Base-by-base conservation (phyloP, 2,329 filamentous ascomycete species). In the Leptographium lundbergii region DNA sequence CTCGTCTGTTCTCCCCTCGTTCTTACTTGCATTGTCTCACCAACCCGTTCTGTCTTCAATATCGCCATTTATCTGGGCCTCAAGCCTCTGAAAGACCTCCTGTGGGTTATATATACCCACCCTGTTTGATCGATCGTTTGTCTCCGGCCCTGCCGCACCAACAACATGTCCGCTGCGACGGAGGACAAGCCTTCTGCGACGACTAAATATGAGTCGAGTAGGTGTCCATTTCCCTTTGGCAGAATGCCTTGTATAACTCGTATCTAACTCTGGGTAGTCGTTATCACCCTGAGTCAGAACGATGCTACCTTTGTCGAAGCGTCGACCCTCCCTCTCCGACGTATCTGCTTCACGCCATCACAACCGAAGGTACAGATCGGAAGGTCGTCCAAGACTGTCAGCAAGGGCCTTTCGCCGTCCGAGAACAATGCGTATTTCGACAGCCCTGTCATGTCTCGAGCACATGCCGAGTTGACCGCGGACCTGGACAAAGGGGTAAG, bases 401-500 rank as follows among this genome's bases (percentile, higher is more conserved):
- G 66, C 48, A 79, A 79, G 55, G 74, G 75, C 11, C 72, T 75
- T 47, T 56, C 73, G 3, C 67, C 73, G 4, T 65, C 65, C 4
- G 2, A 47, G 0, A 65, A 65, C 45, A 90, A 89, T 69, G 81
- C 77, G 19, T 88, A 77, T 77, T 86, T 89, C 60, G 81, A 88
- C 63, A 86, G 81, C 59, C 81, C 86, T 0, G 86, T 89, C 42
- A 86, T 90, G 75, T 89, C 86, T 27, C 77, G 87, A 52, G 69
- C 81, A 13, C 87, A 90, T 70, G 87, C 86, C 19, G 70, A 79
- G 51, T 66, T 86, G 5, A 63, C 66, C 19, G 73, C 78, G 5
- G 71, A 79, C 55, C 65, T 74, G 11, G 68, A 74, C 2, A 65
- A 68, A 7, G 73, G 77, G 68, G 81, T 81, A 70, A 60, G 71